Conservation (phyloP, 169 alveolate species). For the Plasmodium yoelii region DNA sequence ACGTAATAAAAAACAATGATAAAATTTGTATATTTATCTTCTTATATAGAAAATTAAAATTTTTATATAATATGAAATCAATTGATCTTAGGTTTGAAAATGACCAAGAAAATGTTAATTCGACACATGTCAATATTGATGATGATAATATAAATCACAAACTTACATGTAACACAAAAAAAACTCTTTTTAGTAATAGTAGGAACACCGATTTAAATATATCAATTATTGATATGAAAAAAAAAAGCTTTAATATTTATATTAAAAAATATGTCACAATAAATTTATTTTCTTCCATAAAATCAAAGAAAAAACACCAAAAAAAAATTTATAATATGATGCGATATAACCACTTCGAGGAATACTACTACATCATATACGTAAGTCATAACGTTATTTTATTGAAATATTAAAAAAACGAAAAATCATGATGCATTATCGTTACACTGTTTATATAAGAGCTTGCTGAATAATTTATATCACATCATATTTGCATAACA, state of each 20-base stretch:
- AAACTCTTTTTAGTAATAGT: neutral
- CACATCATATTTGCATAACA: no score
- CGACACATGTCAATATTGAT: no score
- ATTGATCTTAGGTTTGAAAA: slow-evolving; percentile 18
- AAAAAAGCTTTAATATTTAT: slow-evolving; percentile 25
- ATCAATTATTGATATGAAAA: slow-evolving; percentile 42
- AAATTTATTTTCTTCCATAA: slow-evolving; percentile 38
- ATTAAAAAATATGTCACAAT: slow-evolving; percentile 24
- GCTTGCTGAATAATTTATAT: no score
- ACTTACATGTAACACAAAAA: neutral
- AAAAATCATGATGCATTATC: neutral
- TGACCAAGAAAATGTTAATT: neutral
- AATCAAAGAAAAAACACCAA: neutral
- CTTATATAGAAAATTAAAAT: slow-evolving; percentile 61
- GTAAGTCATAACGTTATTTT: slow-evolving; percentile 7
- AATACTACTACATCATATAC: slow-evolving; percentile 56
- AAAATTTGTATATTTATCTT: slow-evolving; percentile 41
- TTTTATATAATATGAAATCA: slow-evolving; percentile 54
- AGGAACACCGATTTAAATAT: neutral
- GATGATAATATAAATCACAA: no score
- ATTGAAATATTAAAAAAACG: neutral
- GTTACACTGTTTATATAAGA: neutral
- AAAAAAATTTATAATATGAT: slow-evolving; percentile 38
- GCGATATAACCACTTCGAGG: slow-evolving; percentile 66
- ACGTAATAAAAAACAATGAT: slow-evolving; percentile 47